These are phyloP conservation scores for Leptodontidium sp. DNA, from an alignment of 2,329 filamentous ascomycete species.

Conservation along the genomic window DNA sequence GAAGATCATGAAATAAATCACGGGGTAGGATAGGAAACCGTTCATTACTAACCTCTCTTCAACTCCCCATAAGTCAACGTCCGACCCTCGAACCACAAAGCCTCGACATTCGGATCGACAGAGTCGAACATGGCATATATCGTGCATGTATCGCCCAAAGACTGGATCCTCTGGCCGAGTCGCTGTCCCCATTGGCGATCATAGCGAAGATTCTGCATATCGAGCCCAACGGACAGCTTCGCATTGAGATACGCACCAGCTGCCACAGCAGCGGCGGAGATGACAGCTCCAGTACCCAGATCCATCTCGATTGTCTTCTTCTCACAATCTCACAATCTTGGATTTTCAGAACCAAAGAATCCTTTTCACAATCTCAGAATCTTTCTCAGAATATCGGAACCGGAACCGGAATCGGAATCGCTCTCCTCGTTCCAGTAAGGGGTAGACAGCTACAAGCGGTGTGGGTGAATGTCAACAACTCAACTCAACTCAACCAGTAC, in stretches of 20 bases:
- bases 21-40: not conserved
- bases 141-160: slow-evolving; percentile 50
- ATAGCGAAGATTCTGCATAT: slow-evolving; percentile 48
- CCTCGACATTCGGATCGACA: slow-evolving; percentile 50
- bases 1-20: not conserved
- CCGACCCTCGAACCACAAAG: slow-evolving; percentile 57
- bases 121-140: slow-evolving; percentile 54
- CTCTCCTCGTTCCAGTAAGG: not conserved
- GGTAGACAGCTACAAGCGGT: not conserved
- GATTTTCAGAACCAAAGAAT: too few relatives aligned
- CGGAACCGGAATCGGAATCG: too few relatives aligned
- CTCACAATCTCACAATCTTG: not conserved
- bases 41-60: slow-evolving; percentile 49
- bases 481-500: not conserved
- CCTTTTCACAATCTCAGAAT: not conserved
- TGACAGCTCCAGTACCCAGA: slow-evolving; percentile 26
- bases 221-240: slow-evolving; percentile 51
- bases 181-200: slow-evolving; percentile 48
- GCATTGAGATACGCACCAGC: slow-evolving; percentile 53
- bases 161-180: slow-evolving; percentile 48
- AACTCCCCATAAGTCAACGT: slow-evolving; percentile 56
- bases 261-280: slow-evolving; percentile 42
- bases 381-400: not conserved
- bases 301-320: slow-evolving; percentile 33
- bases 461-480: not conserved